Conservation (phyloP, 1,139 yeast genomes). For the Saccharomyces hybrid region DNA sequence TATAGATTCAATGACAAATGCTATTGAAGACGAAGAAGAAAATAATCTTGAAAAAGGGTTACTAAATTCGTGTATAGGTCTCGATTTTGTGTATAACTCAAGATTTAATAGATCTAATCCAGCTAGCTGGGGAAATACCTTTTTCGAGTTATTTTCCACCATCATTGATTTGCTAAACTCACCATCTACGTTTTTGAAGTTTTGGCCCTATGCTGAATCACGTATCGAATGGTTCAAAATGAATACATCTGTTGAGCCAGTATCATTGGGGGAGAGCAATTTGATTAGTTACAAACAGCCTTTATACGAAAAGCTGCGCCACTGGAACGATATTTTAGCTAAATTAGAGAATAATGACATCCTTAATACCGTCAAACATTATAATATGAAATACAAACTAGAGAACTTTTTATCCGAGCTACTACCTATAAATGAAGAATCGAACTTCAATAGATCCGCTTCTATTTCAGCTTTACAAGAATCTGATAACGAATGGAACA, state of each 20-base stretch:
- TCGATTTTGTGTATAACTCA: constrained; percentile 18
- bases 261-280: constrained; percentile 19
- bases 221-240: constrained; percentile 27
- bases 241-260: constrained; percentile 12
- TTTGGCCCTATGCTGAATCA: constrained; percentile 28
- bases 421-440: constrained; percentile 27
- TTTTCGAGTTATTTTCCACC: constrained; percentile 21
- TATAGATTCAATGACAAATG: constrained; percentile 9
- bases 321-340: constrained; percentile 24
- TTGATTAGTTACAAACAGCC: constrained; percentile 29
- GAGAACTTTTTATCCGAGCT: constrained; percentile 27
- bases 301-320: constrained; percentile 24
- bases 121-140: constrained; percentile 15
- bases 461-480: constrained; percentile 14
- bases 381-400: constrained; percentile 22
- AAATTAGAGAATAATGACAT: constrained; percentile 15
- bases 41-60: background rate
- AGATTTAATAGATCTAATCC: constrained; percentile 13
- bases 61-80: constrained; percentile 9
- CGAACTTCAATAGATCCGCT: constrained; percentile 28
- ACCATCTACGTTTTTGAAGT: constrained; percentile 19
- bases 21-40: constrained; percentile 7
- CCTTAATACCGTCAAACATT: constrained; percentile 23
- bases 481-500: constrained; percentile 20
- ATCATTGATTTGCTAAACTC: constrained; percentile 19